A percentile compares a stretch with the other conserved stretches of the same genome.
phyloP scores from a whole-genome alignment of 768 basidiomycete species.

The Podaxis sp. region DNA sequence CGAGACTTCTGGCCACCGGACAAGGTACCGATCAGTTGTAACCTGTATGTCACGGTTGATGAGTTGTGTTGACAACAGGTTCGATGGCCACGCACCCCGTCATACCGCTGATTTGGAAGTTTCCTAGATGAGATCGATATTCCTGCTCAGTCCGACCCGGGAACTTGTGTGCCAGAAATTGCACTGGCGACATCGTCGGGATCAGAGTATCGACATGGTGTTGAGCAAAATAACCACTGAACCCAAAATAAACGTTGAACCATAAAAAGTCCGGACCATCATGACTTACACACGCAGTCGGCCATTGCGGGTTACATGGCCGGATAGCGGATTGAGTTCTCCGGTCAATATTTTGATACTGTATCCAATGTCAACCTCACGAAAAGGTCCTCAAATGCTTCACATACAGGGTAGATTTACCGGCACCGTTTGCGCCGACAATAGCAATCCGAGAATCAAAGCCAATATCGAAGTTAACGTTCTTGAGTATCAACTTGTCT shows the following conservation, averaged over 20 bases:
- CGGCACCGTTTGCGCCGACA: constrained; percentile 93
- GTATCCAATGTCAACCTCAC: constrained; percentile 10
- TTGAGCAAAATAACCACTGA: constrained; percentile 88
- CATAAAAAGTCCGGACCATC: background rate
- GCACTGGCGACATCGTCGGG: constrained; percentile 85
- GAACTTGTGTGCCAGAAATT: constrained; percentile 88
- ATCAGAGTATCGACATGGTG: constrained; percentile 93
- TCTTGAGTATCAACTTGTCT: constrained; percentile 74
- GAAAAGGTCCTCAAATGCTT: background rate
- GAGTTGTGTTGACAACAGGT: background rate
- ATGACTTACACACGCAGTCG: constrained; percentile 77
- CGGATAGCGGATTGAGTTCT: constrained; percentile 69
- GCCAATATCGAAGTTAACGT: constrained; percentile 86
- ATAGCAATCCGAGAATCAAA: constrained; percentile 95
- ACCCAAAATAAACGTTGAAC: background rate
- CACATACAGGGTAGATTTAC: constrained; percentile 90
- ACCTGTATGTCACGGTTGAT: constrained; percentile 30
- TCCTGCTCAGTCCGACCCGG: constrained; percentile 97
- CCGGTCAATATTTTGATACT: constrained; percentile 93
- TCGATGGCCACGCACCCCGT: constrained; percentile 58
- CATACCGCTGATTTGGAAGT: constrained; percentile 97
- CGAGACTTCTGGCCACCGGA: constrained; percentile 96
- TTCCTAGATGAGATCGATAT: constrained; percentile 91
- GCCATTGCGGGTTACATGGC: constrained; percentile 88
- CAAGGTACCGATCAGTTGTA: constrained; percentile 89